These are phyloP conservation scores for Suaeda aralocaspica DNA, from an alignment of 148 eudicot genomes.

Conservation along the genomic window DNA sequence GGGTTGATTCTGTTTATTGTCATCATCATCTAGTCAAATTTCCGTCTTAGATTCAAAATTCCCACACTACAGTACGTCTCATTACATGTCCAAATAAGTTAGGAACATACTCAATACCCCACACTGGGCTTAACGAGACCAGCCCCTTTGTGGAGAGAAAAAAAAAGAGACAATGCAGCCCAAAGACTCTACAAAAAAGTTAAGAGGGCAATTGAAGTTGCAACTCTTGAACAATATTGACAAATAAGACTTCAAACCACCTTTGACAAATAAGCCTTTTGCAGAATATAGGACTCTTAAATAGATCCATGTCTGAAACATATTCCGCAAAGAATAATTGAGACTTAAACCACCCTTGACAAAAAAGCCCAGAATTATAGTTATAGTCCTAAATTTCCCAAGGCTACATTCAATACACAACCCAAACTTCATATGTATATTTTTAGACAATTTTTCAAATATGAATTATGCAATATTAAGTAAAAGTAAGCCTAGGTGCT, in stretches of 20 bases:
- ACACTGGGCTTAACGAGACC: not conserved
- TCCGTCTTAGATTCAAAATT: slow-evolving; percentile 4
- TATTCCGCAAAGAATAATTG: too few species aligned
- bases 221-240: too few species aligned
- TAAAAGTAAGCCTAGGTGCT: slow-evolving; percentile 8
- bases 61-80: not conserved
- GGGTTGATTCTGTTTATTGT: slow-evolving; percentile 15
- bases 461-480: not conserved
- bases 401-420: not conserved
- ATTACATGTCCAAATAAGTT: not conserved
- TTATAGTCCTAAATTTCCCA: not conserved
- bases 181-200: too few species aligned
- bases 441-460: not conserved
- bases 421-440: not conserved
- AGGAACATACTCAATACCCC: not conserved
- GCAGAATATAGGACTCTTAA: too few species aligned
- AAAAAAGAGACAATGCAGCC: not conserved
- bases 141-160: not conserved
- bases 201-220: too few species aligned
- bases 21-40: slow-evolving; percentile 9
- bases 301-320: not conserved
- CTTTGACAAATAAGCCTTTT: too few species aligned
- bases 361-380: not conserved
- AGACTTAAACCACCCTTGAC: too few species aligned
- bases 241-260: too few species aligned